Evolutionary conservation across 805 yeast genomes (phyloP).

Genomic region (Hanseniaspora occidentalis): DNA sequence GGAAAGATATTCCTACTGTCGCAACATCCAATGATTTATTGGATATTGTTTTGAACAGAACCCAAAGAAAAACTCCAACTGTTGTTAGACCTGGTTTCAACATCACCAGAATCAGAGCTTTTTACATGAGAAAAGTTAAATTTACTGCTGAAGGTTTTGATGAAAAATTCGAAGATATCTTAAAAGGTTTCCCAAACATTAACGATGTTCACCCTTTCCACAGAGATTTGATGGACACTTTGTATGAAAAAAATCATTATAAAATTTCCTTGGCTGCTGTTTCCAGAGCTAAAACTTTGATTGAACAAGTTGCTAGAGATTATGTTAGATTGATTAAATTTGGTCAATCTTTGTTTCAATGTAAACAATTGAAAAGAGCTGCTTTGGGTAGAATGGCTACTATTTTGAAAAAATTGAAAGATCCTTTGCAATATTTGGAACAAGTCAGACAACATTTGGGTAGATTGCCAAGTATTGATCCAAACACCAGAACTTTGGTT

Average conservation of each 20-base stretch:
- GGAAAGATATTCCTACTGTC: conserved; percentile 97
- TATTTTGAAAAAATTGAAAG: conserved; percentile 87
- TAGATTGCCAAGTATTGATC: conserved; percentile 95
- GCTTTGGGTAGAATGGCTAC: conserved; percentile 99
- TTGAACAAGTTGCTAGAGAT: conserved; percentile 94
- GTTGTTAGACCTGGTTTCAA: conserved; percentile 94
- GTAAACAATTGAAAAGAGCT: conserved; percentile 97
- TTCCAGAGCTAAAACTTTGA: conserved; percentile 82
- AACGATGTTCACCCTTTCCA: conserved; percentile 98
- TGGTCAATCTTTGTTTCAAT: conserved; percentile 96
- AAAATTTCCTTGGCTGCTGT: conserved; percentile 93
- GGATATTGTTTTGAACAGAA: conserved; percentile 92
- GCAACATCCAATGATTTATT: conserved; percentile 85
- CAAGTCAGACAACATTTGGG: conserved; percentile 99
- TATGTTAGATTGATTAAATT: conserved; percentile 87
- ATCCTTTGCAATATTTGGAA: conserved; percentile 84
- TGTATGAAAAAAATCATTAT: conserved; percentile 96
- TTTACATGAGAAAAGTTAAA: conserved; percentile 96
- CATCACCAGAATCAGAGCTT: conserved; percentile 91
- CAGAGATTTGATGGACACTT: conserved; percentile 93
- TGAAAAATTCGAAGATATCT: conserved; percentile 79
- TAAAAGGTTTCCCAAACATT: conserved; percentile 87
- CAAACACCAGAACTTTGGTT: conserved; percentile 92
- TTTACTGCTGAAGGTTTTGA: conserved; percentile 93
- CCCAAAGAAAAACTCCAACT: conserved; percentile 99